phyloP scores from a whole-genome alignment of 192 early-diverging fungal genomes.

The Gryganskiella cystojenkinii region DNA sequence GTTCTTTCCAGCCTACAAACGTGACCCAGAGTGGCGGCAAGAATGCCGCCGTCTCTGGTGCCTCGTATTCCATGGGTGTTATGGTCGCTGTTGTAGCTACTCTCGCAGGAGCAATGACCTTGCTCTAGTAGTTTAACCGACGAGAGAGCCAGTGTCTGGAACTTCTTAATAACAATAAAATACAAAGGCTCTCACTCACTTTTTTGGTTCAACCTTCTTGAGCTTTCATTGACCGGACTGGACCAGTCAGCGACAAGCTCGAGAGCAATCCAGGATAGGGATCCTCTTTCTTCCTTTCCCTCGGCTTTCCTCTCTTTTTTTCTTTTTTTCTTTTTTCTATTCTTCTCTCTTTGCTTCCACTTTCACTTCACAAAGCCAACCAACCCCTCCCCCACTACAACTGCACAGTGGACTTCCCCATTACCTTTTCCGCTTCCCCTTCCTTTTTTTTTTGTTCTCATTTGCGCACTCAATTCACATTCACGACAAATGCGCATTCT shows the following conservation, averaged over 20 bases:
- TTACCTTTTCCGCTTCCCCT: neutral
- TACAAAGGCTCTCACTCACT: too few relatives aligned
- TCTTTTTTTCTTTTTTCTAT: neutral
- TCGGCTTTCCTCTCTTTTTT: slow-evolving; percentile 1
- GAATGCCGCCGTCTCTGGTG: neutral
- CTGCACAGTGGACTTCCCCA: neutral
- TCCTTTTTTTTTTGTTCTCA: neutral
- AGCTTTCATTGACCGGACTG: too few relatives aligned
- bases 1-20: slow-evolving; percentile 19
- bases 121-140: too few relatives aligned
- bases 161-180: too few relatives aligned
- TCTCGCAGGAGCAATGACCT: too few relatives aligned
- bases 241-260: too few relatives aligned
- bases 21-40: neutral
- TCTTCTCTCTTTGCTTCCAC: slow-evolving; percentile 1
- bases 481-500: slow-evolving; percentile 24
- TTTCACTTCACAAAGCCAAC: neutral
- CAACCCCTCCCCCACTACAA: neutral
- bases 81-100: neutral
- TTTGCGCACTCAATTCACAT: too few relatives aligned
- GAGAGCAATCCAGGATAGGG: too few relatives aligned
- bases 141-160: too few relatives aligned
- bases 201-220: too few relatives aligned
- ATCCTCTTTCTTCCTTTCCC: neutral
- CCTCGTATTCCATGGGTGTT: neutral